These are phyloP conservation scores for Aspergillus novoparasiticus DNA, from an alignment of 2,329 filamentous ascomycete species.

Conservation along the genomic window DNA sequence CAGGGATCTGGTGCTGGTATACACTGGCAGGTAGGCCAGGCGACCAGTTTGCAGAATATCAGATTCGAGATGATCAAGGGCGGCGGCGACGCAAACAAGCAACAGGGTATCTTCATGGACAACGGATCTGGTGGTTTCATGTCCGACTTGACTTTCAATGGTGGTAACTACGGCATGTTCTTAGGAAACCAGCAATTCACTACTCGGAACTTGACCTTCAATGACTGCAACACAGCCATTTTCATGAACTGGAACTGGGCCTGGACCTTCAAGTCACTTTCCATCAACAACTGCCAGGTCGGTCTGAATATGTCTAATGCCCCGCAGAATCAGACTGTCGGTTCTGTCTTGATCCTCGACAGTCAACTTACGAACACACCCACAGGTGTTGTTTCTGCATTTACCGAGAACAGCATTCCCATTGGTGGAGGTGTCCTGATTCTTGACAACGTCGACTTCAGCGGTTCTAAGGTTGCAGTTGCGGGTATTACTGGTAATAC, in stretches of 20 bases:
- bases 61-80: slow-evolving; percentile 77
- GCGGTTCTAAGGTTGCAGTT: slow-evolving; percentile 69
- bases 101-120: slow-evolving; percentile 81
- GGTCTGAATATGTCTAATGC: slow-evolving; percentile 78
- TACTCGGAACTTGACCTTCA: slow-evolving; percentile 79
- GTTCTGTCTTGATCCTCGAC: slow-evolving; percentile 82
- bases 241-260: slow-evolving; percentile 93
- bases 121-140: slow-evolving; percentile 85
- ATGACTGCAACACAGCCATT: slow-evolving; percentile 78
- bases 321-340: slow-evolving; percentile 70
- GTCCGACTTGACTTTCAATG: slow-evolving; percentile 80
- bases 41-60: slow-evolving; percentile 78
- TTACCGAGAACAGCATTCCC: slow-evolving; percentile 62
- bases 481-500: slow-evolving; percentile 57
- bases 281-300: slow-evolving; percentile 72
- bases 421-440: slow-evolving; percentile 79
- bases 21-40: slow-evolving; percentile 85
- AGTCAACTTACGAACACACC: slow-evolving; percentile 75
- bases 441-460: slow-evolving; percentile 87
- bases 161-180: slow-evolving; percentile 76
- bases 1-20: slow-evolving; percentile 67
- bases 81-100: slow-evolving; percentile 63
- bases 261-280: slow-evolving; percentile 76
- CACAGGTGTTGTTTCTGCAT: slow-evolving; percentile 76
- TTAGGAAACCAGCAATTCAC: slow-evolving; percentile 88